These are phyloP conservation scores for Blastobotrys niveus DNA, from an alignment of 1,139 yeast species.

Conservation along the genomic window DNA sequence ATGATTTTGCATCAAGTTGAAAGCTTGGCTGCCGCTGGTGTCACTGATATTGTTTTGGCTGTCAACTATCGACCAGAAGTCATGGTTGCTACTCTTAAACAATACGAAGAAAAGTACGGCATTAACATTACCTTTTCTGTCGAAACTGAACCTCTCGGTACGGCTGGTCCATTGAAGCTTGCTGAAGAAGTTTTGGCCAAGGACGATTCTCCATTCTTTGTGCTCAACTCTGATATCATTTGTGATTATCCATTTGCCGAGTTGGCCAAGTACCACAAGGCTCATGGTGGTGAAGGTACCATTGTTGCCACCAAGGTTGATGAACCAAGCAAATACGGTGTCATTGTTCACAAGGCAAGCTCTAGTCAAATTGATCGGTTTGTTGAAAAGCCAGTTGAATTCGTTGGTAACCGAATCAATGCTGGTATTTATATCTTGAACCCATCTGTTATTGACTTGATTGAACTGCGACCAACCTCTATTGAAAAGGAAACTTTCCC, in stretches of 20 bases:
- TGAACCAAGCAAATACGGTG: conserved; percentile 99
- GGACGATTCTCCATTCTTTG: conserved; percentile 96
- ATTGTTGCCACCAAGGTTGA: conserved; percentile 99
- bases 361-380: conserved; percentile 95
- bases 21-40: conserved; percentile 97
- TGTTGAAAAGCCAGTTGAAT: conserved; percentile 99
- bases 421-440: conserved; percentile 96
- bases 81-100: conserved; percentile 90
- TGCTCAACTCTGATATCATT: conserved; percentile 95
- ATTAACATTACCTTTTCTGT: conserved; percentile 94
- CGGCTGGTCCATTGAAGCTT: conserved; percentile 98
- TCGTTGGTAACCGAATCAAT: conserved; percentile 89
- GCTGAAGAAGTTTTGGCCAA: conserved; percentile 92
- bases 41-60: conserved; percentile 96
- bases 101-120: conserved; percentile 93
- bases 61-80: conserved; percentile 99
- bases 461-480: conserved; percentile 97
- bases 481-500: conserved; percentile 99
- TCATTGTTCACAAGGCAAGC: conserved; percentile 92
- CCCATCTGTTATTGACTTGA: conserved; percentile 94
- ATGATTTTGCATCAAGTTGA: conserved; percentile 86
- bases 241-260: conserved; percentile 97
- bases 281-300: conserved; percentile 97
- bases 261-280: conserved; percentile 85
- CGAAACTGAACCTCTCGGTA: conserved; percentile 98